phyloP scores from a whole-genome alignment of 768 basidiomycete species.

The Tricholoma saponaceum region DNA sequence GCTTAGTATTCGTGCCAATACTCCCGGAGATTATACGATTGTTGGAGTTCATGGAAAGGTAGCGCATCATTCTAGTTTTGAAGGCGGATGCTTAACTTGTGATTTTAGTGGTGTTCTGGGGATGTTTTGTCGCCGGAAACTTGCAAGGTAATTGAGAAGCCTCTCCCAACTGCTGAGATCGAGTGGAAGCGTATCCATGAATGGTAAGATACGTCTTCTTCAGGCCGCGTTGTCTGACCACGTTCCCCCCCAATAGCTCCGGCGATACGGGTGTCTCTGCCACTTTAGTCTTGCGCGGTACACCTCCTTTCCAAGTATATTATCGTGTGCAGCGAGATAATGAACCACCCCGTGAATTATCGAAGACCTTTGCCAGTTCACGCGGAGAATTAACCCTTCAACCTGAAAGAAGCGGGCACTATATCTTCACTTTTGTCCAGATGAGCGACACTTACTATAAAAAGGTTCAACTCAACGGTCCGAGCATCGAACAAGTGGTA shows the following conservation, averaged over 20 bases:
- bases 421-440: conserved; percentile 75
- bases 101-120: conserved; percentile 66
- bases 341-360: conserved; percentile 54
- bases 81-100: conserved; percentile 7
- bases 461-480: conserved; percentile 66
- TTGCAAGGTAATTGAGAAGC: conserved; percentile 72
- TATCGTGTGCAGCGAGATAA: conserved; percentile 73
- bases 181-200: conserved; percentile 89
- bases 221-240: neutral
- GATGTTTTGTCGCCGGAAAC: conserved; percentile 81
- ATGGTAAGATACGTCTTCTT: conserved; percentile 48
- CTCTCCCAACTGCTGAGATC: conserved; percentile 78
- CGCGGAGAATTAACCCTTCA: conserved; percentile 81
- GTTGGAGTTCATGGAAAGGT: conserved; percentile 68
- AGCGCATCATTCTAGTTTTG: conserved; percentile 7
- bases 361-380: conserved; percentile 60
- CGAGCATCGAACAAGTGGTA: conserved; percentile 82
- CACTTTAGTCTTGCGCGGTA: conserved; percentile 80
- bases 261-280: conserved; percentile 91
- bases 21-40: conserved; percentile 79
- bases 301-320: conserved; percentile 82
- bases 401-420: conserved; percentile 87
- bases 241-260: conserved; percentile 48
- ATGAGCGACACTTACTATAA: conserved; percentile 85
- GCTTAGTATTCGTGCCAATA: conserved; percentile 44